Conservation (phyloP, 1,139 yeast genomes). For the Hyphopichia burtonii region DNA sequence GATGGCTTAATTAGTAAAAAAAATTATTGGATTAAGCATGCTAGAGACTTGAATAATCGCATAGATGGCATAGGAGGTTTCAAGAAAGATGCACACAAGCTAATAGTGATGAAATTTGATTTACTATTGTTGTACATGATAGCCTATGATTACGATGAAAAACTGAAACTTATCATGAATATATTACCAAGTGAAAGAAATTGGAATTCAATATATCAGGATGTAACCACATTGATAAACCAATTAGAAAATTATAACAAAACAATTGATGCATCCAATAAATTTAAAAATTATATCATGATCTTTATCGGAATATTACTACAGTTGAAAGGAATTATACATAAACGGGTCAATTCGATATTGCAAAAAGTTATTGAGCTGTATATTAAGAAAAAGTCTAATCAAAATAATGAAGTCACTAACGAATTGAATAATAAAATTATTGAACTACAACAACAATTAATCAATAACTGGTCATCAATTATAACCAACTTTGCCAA, state of each 20-base stretch:
- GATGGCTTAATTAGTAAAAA: constrained; percentile 18
- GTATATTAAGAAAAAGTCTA: constrained; percentile 17
- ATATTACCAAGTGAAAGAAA: constrained; percentile 32
- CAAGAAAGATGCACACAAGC: constrained; percentile 19
- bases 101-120: constrained; percentile 32
- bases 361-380: constrained; percentile 23
- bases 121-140: constrained; percentile 29
- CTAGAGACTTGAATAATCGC: constrained; percentile 25
- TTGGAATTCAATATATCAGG: constrained; percentile 33
- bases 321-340: constrained; percentile 28
- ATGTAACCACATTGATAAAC: constrained; percentile 21
- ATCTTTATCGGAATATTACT: constrained; percentile 31
- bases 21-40: constrained; percentile 29
- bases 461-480: constrained; percentile 21
- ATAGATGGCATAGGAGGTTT: constrained; percentile 15
- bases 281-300: constrained; percentile 12
- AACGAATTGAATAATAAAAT: constrained; percentile 22
- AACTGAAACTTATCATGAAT: constrained; percentile 23
- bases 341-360: constrained; percentile 28
- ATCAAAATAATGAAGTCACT: neutral
- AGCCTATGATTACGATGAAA: constrained; percentile 35
- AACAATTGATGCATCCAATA: constrained; percentile 16
- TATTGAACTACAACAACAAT: constrained; percentile 27
- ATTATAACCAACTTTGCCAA: constrained; percentile 19
- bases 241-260: constrained; percentile 17